phyloP scores from a whole-genome alignment of 257 asterid species.

The Echium plantagineum region DNA sequence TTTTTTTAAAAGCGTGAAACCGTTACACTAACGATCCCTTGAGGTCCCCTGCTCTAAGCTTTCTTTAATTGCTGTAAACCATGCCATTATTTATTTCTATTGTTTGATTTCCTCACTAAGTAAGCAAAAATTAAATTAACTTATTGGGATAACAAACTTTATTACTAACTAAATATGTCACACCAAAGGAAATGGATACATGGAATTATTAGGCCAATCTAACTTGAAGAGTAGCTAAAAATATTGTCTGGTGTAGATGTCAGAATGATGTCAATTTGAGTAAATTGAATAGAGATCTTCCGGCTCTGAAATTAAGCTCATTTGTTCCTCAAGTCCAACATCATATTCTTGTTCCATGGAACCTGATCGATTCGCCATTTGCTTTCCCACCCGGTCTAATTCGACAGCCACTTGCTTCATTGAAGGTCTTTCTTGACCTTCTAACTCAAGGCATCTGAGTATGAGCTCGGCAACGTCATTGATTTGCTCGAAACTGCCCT shows the following conservation, averaged over 20 bases:
- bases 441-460: not conserved
- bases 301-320: not conserved
- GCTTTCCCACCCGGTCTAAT: not conserved
- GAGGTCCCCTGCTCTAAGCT: too few species aligned
- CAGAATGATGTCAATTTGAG: not conserved
- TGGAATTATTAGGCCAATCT: too few species aligned
- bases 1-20: too few species aligned
- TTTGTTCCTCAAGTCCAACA: not conserved
- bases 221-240: not conserved
- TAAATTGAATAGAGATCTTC: not conserved
- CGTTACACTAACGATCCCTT: too few species aligned
- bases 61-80: not conserved
- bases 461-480: not conserved
- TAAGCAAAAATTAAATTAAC: too few species aligned
- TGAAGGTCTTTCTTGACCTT: slow-evolving; percentile 4
- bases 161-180: too few species aligned
- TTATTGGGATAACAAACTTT: too few species aligned
- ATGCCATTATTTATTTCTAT: not conserved
- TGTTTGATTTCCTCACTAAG: too few species aligned
- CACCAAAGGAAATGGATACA: too few species aligned
- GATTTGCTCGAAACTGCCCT: slow-evolving; percentile 1
- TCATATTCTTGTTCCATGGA: not conserved
- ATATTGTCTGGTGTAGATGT: too few species aligned
- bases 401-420: not conserved
- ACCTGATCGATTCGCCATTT: not conserved